Conservation (phyloP, 2,329 filamentous ascomycete genomes). For the Arachnomyces sp. region DNA sequence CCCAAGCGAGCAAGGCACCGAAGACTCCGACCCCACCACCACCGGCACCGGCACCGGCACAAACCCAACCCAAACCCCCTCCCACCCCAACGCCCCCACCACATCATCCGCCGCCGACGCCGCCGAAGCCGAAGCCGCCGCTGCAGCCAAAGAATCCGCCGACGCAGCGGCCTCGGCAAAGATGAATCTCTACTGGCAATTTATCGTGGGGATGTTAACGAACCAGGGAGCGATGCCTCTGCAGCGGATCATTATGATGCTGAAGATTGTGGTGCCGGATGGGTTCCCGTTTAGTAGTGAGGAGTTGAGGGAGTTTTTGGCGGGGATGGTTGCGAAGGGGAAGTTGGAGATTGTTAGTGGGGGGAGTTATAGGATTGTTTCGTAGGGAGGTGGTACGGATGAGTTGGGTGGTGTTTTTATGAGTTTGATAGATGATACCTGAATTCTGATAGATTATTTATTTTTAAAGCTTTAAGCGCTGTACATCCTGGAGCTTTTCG, state of each 20-base stretch:
- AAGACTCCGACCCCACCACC: slow-evolving; percentile 14
- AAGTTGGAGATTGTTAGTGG: slow-evolving; percentile 58
- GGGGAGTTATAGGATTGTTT: slow-evolving; percentile 56
- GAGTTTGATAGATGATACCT: too few species aligned
- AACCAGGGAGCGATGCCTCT: slow-evolving; percentile 81
- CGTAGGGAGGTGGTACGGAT: not conserved
- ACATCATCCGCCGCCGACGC: slow-evolving; percentile 28
- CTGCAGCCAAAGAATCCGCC: slow-evolving; percentile 36
- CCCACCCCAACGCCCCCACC: slow-evolving; percentile 3
- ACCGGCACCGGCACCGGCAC: slow-evolving; percentile 19
- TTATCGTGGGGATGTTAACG: slow-evolving; percentile 90
- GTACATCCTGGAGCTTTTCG: too few species aligned
- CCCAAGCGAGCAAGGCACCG: slow-evolving; percentile 25
- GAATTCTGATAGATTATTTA: too few species aligned
- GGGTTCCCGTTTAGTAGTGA: slow-evolving; percentile 87
- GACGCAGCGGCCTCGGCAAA: slow-evolving; percentile 58
- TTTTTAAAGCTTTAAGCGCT: too few species aligned
- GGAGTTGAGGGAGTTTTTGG: slow-evolving; percentile 73
- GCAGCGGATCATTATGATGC: slow-evolving; percentile 80
- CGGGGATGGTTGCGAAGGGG: slow-evolving; percentile 64
- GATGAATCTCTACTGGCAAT: slow-evolving; percentile 75
- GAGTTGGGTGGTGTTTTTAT: too few species aligned
- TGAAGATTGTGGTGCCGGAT: slow-evolving; percentile 81
- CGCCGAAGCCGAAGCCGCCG: slow-evolving; percentile 33
- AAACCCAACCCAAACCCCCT: not conserved